Evolutionary conservation across 352 stramenopile species (phyloP).

Genomic region (Lagenidium sp.): DNA sequence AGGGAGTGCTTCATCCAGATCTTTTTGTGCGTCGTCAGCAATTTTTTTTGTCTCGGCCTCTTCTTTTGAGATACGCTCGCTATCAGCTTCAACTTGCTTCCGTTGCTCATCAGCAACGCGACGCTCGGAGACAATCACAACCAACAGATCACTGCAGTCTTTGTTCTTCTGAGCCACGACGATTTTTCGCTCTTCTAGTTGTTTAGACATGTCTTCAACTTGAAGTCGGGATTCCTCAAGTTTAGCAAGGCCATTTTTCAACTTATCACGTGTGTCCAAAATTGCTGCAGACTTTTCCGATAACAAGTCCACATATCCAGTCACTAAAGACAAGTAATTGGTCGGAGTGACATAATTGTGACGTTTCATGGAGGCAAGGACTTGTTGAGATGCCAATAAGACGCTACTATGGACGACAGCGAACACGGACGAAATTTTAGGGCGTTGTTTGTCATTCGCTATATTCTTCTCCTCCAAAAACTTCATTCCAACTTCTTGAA

Average conservation of each 20-base stretch:
- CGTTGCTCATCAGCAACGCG: conserved; percentile 91
- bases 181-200: conserved; percentile 84
- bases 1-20: conserved; percentile 91
- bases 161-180: conserved; percentile 90
- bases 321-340: conserved; percentile 91
- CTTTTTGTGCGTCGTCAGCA: conserved; percentile 91
- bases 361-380: conserved; percentile 86
- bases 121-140: conserved; percentile 92
- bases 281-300: conserved; percentile 70
- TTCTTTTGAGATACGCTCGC: conserved; percentile 86
- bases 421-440: conserved; percentile 85
- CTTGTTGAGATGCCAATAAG: conserved; percentile 67
- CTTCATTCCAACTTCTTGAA: conserved; percentile 90
- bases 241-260: conserved; percentile 77
- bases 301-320: conserved; percentile 82
- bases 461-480: conserved; percentile 88
- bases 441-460: conserved; percentile 50
- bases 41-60: conserved; percentile 92
- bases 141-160: conserved; percentile 92
- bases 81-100: conserved; percentile 92
- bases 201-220: conserved; percentile 82
- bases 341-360: conserved; percentile 94
- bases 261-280: conserved; percentile 65
- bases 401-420: conserved; percentile 86
- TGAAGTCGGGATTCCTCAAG: conserved; percentile 75